Conservation (phyloP, 371 early-diverging fungal genomes). For the Umbelopsis sp. region DNA sequence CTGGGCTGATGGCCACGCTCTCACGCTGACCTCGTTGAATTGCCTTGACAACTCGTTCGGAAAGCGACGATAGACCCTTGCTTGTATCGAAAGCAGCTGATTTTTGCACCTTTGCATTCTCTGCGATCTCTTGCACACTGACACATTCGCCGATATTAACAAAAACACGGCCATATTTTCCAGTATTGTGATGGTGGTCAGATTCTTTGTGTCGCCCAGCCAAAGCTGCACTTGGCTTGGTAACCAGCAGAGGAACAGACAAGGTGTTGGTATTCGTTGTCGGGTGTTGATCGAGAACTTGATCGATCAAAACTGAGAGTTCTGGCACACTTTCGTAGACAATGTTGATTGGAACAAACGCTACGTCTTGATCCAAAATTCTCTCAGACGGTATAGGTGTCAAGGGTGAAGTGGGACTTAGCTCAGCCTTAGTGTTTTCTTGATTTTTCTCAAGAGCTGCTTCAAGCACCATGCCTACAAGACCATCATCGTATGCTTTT, state of each 20-base stretch:
- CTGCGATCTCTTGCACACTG: slow-evolving; percentile 27
- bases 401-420: slow-evolving; percentile 36
- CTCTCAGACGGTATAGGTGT: slow-evolving; percentile 27
- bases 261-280: neutral
- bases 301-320: slow-evolving; percentile 42
- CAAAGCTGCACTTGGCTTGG: slow-evolving; percentile 7
- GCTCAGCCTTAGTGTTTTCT: slow-evolving; percentile 32
- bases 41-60: slow-evolving; percentile 27
- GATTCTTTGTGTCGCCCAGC: slow-evolving; percentile 12
- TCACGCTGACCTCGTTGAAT: slow-evolving; percentile 47
- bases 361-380: slow-evolving; percentile 37
- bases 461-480: slow-evolving; percentile 54
- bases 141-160: slow-evolving; percentile 45
- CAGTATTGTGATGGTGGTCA: slow-evolving; percentile 12
- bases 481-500: slow-evolving; percentile 44
- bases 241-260: neutral
- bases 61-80: slow-evolving; percentile 14
- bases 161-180: slow-evolving; percentile 50
- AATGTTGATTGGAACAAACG: slow-evolving; percentile 53
- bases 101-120: slow-evolving; percentile 20
- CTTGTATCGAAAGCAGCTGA: slow-evolving; percentile 9
- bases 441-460: slow-evolving; percentile 52
- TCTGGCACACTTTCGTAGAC: slow-evolving; percentile 54
- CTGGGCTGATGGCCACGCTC: slow-evolving; percentile 42
- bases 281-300: slow-evolving; percentile 49